Percentiles rank a stretch among this genome's conserved stretches.
phyloP scores from a whole-genome alignment of 768 basidiomycete species.

The Lactarius hatsudake region DNA sequence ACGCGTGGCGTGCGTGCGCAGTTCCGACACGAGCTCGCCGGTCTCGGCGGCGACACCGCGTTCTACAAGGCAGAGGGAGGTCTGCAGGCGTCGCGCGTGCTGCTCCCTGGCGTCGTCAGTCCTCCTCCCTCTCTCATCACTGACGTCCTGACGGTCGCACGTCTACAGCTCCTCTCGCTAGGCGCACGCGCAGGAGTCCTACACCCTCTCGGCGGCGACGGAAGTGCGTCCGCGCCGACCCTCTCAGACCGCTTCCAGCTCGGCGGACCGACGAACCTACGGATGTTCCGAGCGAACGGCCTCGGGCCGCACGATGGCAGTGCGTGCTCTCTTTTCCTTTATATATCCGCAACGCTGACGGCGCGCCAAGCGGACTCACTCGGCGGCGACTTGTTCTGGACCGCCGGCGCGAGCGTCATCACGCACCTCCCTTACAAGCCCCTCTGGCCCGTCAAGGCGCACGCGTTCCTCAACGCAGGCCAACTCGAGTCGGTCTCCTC shows the following conservation, averaged over 20 bases:
- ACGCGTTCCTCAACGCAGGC: constrained; percentile 80
- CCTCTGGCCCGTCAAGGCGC: constrained; percentile 84
- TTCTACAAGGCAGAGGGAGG: constrained; percentile 75
- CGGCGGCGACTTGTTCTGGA: constrained; percentile 82
- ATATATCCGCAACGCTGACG: neutral
- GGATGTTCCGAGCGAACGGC: constrained; percentile 71
- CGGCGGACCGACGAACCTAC: constrained; percentile 84
- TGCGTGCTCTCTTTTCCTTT: constrained; percentile 36
- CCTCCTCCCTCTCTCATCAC: neutral
- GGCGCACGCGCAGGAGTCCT: constrained; percentile 71
- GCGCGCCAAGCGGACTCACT: constrained; percentile 64
- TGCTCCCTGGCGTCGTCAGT: constrained; percentile 60
- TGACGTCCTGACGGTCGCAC: neutral
- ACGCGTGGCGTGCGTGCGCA: constrained; percentile 63
- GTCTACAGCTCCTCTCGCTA: constrained; percentile 67
- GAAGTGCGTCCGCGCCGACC: constrained; percentile 42
- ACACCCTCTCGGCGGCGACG: constrained; percentile 44
- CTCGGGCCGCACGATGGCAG: constrained; percentile 77
- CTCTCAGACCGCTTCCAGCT: constrained; percentile 90
- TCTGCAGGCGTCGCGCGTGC: constrained; percentile 55
- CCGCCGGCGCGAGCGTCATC: constrained; percentile 71
- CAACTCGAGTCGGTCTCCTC: constrained; percentile 48
- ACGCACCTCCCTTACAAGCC: constrained; percentile 68
- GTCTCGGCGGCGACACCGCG: constrained; percentile 74
- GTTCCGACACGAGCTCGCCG: constrained; percentile 67